These are phyloP conservation scores for Polychytrium aggregatum DNA, from an alignment of 192 early-diverging fungal species.

Conservation along the genomic window DNA sequence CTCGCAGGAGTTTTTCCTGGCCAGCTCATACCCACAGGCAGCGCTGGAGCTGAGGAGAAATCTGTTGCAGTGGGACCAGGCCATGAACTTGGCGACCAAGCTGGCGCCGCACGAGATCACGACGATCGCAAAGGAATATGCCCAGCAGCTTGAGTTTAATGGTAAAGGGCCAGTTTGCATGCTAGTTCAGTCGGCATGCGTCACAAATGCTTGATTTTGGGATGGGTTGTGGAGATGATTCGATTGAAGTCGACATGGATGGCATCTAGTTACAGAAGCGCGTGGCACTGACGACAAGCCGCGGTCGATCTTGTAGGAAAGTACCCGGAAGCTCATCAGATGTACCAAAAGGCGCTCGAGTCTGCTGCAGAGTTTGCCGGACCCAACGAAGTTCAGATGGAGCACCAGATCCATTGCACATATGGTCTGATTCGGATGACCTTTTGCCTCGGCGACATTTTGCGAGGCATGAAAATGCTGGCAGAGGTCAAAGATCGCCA, in stretches of 20 bases:
- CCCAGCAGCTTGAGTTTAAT: slow-evolving; percentile 32
- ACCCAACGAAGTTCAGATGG: slow-evolving; percentile 12
- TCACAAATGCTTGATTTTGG: slow-evolving; percentile 1
- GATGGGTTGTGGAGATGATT: not conserved
- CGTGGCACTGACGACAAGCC: no score
- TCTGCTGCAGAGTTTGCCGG: not conserved
- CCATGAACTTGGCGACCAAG: slow-evolving; percentile 26
- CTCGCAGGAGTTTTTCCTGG: slow-evolving; percentile 34
- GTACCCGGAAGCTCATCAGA: slow-evolving; percentile 30
- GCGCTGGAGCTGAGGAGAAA: slow-evolving; percentile 32
- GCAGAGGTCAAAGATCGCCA: slow-evolving; percentile 22
- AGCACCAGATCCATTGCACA: slow-evolving; percentile 31
- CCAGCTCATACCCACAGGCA: slow-evolving; percentile 24
- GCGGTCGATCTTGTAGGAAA: no score
- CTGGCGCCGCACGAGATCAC: slow-evolving; percentile 31
- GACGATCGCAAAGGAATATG: slow-evolving; percentile 39
- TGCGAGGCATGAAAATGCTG: slow-evolving; percentile 40
- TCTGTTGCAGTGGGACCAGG: slow-evolving; percentile 43
- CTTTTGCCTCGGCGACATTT: slow-evolving; percentile 35
- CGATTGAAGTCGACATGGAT: not conserved
- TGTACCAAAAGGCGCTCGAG: slow-evolving; percentile 39
- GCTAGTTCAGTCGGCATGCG: no score
- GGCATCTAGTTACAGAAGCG: not conserved
- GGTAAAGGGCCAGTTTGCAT: no score
- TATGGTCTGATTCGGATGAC: slow-evolving; percentile 34